Evolutionary conservation across 2,329 filamentous ascomycete genomes (phyloP), one percentile per base, ranked within the genome.

Genomic region (Fusarium heterosporum): DNA sequence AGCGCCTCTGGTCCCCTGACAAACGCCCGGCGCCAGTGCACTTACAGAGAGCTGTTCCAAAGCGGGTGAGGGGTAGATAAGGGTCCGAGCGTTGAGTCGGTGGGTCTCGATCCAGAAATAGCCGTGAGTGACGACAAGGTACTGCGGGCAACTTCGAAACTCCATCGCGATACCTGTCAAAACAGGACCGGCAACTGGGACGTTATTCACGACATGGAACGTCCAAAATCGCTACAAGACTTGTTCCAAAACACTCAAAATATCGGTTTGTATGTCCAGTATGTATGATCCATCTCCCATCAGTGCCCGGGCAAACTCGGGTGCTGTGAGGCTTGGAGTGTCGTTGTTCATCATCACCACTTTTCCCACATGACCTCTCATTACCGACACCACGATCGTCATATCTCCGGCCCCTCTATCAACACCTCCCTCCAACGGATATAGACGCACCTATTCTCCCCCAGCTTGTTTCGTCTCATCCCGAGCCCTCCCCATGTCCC

Each of bases 331-430:
- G 47, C 46, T 46, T 56, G 38, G 41, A 58, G 52, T 61, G 50
- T 50, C 26, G 40, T 55, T 41, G 57, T 38, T 48, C 48, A 52
- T 69, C 56, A 63, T 68, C 66, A 69, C 65, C 56, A 60, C 62
- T 61, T 69, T 68, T 66, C 50, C 66, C 66, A 69, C 66, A 69
- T 69, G 66, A 69, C 66, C 61, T 66, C 32, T 57, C 30, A 49
- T 51, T 34, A 40, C 51, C 64, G 54, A 49, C 61, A 36, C 34
- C 34, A 36, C 34, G 34, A 36, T 54, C 50, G 17, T 61, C 54
- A 57, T 65, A 68, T 68, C 56, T 54, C 48, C 29, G 43, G 49
- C 34, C 51, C 19, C 32, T 53, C 30, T 48, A 50, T 34, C 29
- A 48, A 66, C 59, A 55, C 57, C 36, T 63, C 49, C 42, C 42